Conservation (phyloP, 2,329 filamentous ascomycete genomes). For the Aureobasidium sp. region DNA sequence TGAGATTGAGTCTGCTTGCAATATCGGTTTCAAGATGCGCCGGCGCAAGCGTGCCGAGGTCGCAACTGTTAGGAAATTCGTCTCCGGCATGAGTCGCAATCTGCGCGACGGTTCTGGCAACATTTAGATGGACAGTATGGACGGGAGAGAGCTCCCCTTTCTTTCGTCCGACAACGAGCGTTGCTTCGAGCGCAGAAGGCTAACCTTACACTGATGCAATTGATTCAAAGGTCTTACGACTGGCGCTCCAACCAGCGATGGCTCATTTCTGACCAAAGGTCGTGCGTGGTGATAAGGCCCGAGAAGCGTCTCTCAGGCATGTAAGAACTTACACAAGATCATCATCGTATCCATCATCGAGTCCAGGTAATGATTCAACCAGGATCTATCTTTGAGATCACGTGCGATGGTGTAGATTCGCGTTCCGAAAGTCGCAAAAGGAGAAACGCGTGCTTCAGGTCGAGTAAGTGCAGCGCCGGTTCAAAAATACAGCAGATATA, state of each 20-base stretch:
- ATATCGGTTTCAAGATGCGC: slow-evolving; percentile 9
- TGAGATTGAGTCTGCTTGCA: background rate
- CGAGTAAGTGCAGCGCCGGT: background rate
- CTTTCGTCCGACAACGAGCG: no score
- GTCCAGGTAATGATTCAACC: background rate
- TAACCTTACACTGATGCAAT: background rate
- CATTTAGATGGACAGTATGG: background rate
- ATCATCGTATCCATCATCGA: no score
- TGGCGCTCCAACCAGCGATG: background rate
- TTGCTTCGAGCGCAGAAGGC: background rate
- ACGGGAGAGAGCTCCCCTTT: background rate
- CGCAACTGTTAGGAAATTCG: background rate
- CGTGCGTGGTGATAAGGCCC: background rate
- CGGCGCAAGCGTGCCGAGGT: slow-evolving; percentile 10
- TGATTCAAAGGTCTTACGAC: background rate
- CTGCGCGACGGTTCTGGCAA: background rate
- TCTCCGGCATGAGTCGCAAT: slow-evolving; percentile 3
- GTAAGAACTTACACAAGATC: background rate
- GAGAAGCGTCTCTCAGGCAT: background rate
- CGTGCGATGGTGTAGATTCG: slow-evolving; percentile 9
- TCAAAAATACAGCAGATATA: background rate
- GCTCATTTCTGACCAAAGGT: background rate
- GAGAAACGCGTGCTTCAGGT: background rate
- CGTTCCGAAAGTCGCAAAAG: background rate
- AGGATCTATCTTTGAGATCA: background rate